Base-by-base conservation (phyloP, 495 filamentous ascomycete species). In the Neurospora sp. region DNA sequence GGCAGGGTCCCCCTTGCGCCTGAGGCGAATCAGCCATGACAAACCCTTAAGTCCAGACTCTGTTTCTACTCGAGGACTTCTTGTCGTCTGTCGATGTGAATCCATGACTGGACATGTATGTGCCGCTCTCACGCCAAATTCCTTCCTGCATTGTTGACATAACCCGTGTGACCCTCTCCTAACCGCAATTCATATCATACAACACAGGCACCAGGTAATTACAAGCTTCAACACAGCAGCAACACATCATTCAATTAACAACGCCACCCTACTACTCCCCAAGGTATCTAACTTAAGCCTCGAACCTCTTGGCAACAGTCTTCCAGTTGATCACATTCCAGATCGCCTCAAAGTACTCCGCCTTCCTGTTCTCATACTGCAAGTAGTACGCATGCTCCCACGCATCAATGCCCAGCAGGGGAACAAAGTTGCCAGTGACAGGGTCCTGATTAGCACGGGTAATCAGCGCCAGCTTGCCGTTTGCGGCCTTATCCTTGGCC, bases 261-360 rank as follows among this genome's bases (percentile, higher is more conserved):
- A 31, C 54, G 5, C 11, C 54, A 12, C 23, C 8, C 3, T 62
- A 16, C 39, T 48, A 20, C 70, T 1, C 10, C 42, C 5, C 18
- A 23, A 73, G 7, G 11, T 20, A 44, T 39, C 11, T 54, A 70
- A 39, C 38, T 77, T 73, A 85, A 41, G 79, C 74, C 78, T 82
- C 83, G 78, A 96, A 93, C 73, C 96, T 91, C 86, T 92, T 89
- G 82, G 95, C 94, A 38, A 92, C 96, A 31, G 92, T 87, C 88
- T 95, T 94, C 94, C 94, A 97, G 87, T 97, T 96, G 78, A 97
- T 86, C 69, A 99, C 93, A 76, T 98, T 93, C 96, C 96, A 99
- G 81, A 99, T 92, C 73, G 94, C 94, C 73, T 89, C 89, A 83
- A 99, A 97, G 85, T 99, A 99, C 82, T 98, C 96, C 71, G 93